Evolutionary conservation across 2,329 filamentous ascomycete species (phyloP).

Genomic region (Sarocladium kiliense): DNA sequence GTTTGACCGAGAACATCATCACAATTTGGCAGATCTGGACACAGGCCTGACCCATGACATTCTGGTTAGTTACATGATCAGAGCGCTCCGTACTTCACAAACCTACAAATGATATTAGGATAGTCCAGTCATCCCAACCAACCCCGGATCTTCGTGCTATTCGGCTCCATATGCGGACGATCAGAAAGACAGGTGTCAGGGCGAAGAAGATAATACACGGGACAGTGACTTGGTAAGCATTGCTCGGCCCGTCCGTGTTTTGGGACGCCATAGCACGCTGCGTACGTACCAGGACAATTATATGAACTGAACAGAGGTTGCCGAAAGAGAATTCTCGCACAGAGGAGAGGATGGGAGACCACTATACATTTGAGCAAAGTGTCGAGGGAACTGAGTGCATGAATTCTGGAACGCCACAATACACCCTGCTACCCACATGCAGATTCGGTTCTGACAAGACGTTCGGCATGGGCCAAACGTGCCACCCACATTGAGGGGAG

Average conservation of each 20-base stretch:
- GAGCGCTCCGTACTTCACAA: background rate
- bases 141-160: slow-evolving; percentile 29
- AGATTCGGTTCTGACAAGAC: too few relatives aligned
- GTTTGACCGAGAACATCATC: slow-evolving; percentile 34
- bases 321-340: too few relatives aligned
- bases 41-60: slow-evolving; percentile 22
- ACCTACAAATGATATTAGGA: slow-evolving; percentile 35
- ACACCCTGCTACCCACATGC: too few relatives aligned
- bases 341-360: too few relatives aligned
- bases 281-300: background rate
- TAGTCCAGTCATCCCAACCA: slow-evolving; percentile 37
- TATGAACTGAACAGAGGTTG: background rate
- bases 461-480: too few relatives aligned
- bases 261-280: slow-evolving; percentile 18
- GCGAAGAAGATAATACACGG: slow-evolving; percentile 38
- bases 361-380: too few relatives aligned
- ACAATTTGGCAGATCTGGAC: slow-evolving; percentile 29
- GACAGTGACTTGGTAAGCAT: slow-evolving; percentile 30
- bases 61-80: background rate
- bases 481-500: too few relatives aligned
- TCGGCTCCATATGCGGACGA: slow-evolving; percentile 34
- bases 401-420: too few relatives aligned
- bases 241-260: slow-evolving; percentile 27
- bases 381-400: too few relatives aligned
- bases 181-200: slow-evolving; percentile 34